Base-by-base conservation (phyloP, 805 yeast species). In the Hanseniaspora clermontiae region DNA sequence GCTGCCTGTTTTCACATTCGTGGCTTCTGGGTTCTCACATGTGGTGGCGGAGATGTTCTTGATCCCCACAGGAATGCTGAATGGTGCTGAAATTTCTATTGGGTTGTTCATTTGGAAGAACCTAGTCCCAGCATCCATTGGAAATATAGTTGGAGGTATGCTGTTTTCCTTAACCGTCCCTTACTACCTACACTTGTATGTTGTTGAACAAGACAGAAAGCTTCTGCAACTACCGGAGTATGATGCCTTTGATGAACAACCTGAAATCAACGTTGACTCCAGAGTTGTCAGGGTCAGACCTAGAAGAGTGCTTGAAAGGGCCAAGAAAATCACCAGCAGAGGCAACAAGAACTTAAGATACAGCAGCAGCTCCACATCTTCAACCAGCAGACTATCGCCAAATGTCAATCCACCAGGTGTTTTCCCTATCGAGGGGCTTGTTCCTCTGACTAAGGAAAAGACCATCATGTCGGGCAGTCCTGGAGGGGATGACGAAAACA, bases 41-140 rank as follows among this genome's bases (percentile, higher is more conserved):
- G 80, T 81, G 1, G 88, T 87, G 9, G 95, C 95, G 0, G 95
- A 87, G 66, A 84, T 87, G 93, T 82, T 74, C 61, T 61, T 84
- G 55, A 65, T 83, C 5, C 79, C 82, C 9, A 77, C 80, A 60
- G 95, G 87, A 0, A 68, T 84, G 64, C 73, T 85, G 49, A 84
- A 83, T 66, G 79, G 82, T 15, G 84, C 87, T 1, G 75, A 79
- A 2, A 70, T 82, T 9, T 72, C 83, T 0, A 87, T 84, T 39
- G 85, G 82, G 0, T 67, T 70, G 10, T 82, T 80, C 58, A 79
- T 83, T 11, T 86, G 93, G 95, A 85, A 81, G 64, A 69, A 82
- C 0, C 70, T 85, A 61, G 69, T 87, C 10, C 87, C 95, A 0
- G 87, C 82, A 0, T 74, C 81, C 0, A 61, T 87, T 14, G 95